Evolutionary conservation across 73 alveolate species (phyloP), one percentile per base, ranked within the genome.

Genomic region (Symbiodinium natans): DNA sequence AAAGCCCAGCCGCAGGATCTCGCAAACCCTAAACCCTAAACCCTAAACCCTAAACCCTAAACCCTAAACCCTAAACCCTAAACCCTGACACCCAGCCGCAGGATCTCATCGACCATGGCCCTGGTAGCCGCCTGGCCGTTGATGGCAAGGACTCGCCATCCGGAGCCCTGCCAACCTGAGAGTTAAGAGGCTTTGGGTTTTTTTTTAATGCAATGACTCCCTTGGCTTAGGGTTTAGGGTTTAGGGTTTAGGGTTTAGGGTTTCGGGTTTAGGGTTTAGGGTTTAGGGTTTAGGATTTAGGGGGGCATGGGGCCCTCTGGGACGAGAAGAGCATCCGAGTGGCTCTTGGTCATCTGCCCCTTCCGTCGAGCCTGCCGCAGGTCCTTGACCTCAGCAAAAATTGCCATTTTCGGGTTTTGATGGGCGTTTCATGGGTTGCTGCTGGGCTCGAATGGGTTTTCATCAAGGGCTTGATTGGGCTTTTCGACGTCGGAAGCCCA

Each of bases 121-220:
- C 95, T 42, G 41, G 86, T 88, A 34, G 95, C 86, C 39, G 34
- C 29, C 39, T 88, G 38, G 43, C 95, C 95, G 41, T 88, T 88
- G 95, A 88, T 88, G 86, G 86, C 77, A 41, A 63, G 77, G 54
- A 68, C 43, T 29, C 27, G 41, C 97, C 97, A 90, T 42, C 95
- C 95, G 38, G n/a, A 6, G 33, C 48, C 38, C 33, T 90, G 73
- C 97, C 87, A 90, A 40, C 77, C 97, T 85, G 74, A 56, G 74
- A 2, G 5, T 56, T 6, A 43, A 43, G 74, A 3, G 15, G 74
- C 31, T 56, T 56, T 19, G 33, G 5, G 5, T 56, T 56, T 21
- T 19, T 56, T 9, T 56, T 9, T 6, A 13, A 46, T 46, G 59
- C 59, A 46, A 13, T 9, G 13, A 46, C 6, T 46, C 59, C 21